These are phyloP conservation scores for Trichoderma brevicompactum DNA, from an alignment of 2,329 filamentous ascomycete species.

Conservation along the genomic window DNA sequence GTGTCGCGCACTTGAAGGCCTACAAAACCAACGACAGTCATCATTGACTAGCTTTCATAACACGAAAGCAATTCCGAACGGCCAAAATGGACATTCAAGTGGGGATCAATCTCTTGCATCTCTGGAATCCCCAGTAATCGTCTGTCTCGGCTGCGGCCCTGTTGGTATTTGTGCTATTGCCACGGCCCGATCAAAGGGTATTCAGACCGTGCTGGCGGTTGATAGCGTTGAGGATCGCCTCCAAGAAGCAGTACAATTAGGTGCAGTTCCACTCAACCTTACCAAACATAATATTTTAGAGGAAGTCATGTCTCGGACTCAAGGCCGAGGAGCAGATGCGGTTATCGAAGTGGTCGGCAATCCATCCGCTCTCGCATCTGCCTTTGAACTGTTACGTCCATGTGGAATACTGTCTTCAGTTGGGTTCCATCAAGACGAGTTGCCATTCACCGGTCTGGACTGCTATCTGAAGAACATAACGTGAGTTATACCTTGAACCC, in stretches of 20 bases:
- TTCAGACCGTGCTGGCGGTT: constrained; percentile 5
- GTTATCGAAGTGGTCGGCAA: constrained; percentile 15
- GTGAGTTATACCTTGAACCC: not conserved
- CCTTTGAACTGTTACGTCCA: constrained; percentile 10
- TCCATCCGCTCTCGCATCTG: constrained; percentile 6
- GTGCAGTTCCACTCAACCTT: constrained; percentile 11
- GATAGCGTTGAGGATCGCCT: constrained; percentile 11
- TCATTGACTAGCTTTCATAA: constrained; percentile 3
- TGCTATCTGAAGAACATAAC: constrained; percentile 13
- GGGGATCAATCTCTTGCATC: not conserved
- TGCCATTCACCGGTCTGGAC: constrained; percentile 2
- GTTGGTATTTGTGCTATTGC: constrained; percentile 17
- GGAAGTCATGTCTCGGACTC: constrained; percentile 3
- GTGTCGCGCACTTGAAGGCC: not conserved
- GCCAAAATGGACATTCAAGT: not conserved
- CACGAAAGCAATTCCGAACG: not conserved
- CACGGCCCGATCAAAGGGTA: constrained; percentile 4
- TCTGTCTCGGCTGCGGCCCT: constrained; percentile 12
- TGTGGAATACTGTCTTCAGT: constrained; percentile 13
- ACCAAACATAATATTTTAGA: not conserved
- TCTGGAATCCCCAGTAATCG: not conserved
- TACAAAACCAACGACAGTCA: not conserved
- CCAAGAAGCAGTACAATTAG: constrained; percentile 3
- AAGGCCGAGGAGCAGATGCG: constrained; percentile 5
- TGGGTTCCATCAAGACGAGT: constrained; percentile 2